Percentiles rank a stretch among this genome's conserved stretches.
phyloP scores from a whole-genome alignment of 805 yeast species.

The Metschnikowia bowlesiae region DNA sequence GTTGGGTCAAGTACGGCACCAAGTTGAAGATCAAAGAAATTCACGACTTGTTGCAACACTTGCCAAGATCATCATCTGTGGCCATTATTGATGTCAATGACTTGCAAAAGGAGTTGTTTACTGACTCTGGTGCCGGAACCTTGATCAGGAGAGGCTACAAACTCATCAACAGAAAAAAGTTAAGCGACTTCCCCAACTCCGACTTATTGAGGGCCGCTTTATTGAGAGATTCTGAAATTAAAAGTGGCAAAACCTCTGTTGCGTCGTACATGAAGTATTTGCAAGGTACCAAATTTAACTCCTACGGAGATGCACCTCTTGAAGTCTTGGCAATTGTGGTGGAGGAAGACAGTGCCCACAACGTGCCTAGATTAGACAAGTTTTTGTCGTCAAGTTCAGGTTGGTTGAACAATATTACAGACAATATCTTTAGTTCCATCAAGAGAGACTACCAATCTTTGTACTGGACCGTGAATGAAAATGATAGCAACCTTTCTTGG shows the following conservation, averaged over 20 bases:
- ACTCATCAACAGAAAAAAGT: slow-evolving; percentile 63
- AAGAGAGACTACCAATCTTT: slow-evolving; percentile 67
- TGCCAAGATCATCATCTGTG: slow-evolving; percentile 96
- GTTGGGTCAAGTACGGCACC: slow-evolving; percentile 99
- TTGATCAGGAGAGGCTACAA: slow-evolving; percentile 96
- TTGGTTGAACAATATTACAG: slow-evolving; percentile 97
- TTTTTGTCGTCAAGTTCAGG: slow-evolving; percentile 85
- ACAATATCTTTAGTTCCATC: slow-evolving; percentile 82
- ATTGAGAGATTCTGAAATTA: slow-evolving; percentile 69
- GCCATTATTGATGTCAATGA: slow-evolving; percentile 95
- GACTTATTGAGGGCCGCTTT: slow-evolving; percentile 75
- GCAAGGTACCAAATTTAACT: slow-evolving; percentile 58
- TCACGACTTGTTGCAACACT: slow-evolving; percentile 85
- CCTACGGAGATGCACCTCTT: slow-evolving; percentile 93
- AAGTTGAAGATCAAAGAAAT: slow-evolving; percentile 95
- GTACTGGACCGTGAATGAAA: slow-evolving; percentile 88
- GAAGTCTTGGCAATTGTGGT: slow-evolving; percentile 88
- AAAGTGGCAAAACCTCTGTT: slow-evolving; percentile 65
- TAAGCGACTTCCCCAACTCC: slow-evolving; percentile 66
- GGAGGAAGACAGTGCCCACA: slow-evolving; percentile 29
- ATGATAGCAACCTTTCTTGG: slow-evolving; percentile 88
- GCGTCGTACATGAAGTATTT: slow-evolving; percentile 77
- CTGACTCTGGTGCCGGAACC: slow-evolving; percentile 99
- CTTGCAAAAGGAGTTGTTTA: slow-evolving; percentile 93
- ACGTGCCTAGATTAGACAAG: slow-evolving; percentile 70